These are phyloP conservation scores for Lactarius pseudohatsudake DNA, from an alignment of 768 basidiomycete species.

Conservation along the genomic window DNA sequence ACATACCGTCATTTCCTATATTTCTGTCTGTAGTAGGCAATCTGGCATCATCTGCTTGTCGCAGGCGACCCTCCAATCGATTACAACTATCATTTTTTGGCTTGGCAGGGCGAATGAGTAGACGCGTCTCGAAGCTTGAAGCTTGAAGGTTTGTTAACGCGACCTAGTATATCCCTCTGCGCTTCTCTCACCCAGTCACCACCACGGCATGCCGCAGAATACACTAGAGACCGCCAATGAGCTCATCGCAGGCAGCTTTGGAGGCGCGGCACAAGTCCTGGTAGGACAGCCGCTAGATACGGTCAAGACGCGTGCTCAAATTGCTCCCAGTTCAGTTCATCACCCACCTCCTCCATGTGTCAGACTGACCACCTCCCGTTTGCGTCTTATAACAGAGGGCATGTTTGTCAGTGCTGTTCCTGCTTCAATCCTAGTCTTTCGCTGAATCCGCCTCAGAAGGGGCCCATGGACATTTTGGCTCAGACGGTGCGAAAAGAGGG, in stretches of 20 bases:
- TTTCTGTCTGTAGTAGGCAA: slow-evolving; percentile 28
- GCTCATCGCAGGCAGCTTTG: slow-evolving; percentile 84
- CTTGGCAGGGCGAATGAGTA: not conserved
- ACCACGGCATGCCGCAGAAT: slow-evolving; percentile 17
- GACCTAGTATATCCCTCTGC: no score
- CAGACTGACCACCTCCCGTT: slow-evolving; percentile 11
- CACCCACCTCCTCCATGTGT: slow-evolving; percentile 8
- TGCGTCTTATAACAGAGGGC: slow-evolving; percentile 49
- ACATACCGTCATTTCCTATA: slow-evolving; percentile 21
- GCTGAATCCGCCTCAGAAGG: slow-evolving; percentile 54
- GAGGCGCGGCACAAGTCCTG: slow-evolving; percentile 92
- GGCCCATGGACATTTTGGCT: slow-evolving; percentile 85
- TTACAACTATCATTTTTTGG: not conserved
- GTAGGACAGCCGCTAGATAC: slow-evolving; percentile 94
- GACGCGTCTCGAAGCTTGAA: no score
- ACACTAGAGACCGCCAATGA: slow-evolving; percentile 67
- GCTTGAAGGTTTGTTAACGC: no score
- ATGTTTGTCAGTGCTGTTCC: slow-evolving; percentile 73
- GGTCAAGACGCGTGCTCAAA: slow-evolving; percentile 85
- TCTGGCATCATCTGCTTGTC: slow-evolving; percentile 23
- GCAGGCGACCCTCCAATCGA: slow-evolving; percentile 17
- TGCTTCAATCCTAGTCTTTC: not conserved
- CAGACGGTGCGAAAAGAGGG: slow-evolving; percentile 88
- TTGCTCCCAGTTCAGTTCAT: slow-evolving; percentile 67
- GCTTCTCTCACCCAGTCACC: not conserved